Base-by-base conservation (phyloP, 345 rosid genomes). In the Lepidium didymum region DNA sequence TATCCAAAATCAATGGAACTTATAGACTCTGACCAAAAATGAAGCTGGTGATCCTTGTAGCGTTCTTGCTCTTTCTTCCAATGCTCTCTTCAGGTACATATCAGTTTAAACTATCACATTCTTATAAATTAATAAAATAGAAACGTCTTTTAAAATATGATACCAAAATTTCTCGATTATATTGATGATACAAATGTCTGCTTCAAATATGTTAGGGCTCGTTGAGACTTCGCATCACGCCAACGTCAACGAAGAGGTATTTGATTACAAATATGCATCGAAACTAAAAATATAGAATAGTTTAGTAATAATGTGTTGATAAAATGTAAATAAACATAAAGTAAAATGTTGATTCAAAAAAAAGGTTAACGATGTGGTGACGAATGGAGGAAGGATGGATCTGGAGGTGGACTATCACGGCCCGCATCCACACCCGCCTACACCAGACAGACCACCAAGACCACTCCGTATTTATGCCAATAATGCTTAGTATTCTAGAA, bases 1-100 rank as follows among this genome's bases (percentile, higher is more conserved):
- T 64, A 43, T 36, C 31, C 1, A 43, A 36, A 45, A 12, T 6
- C 13, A 14, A 13, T 52, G 18, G 54, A 35, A 14, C 2, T 11
- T 15, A 45, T 3, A 27, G 9, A 63, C 46, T 16, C 46, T 14
- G 46, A 38, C 3, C 19, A 8, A 38, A 61, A 11, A 73, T 73
- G 77, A 72, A 72, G 66, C 19, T 72, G 18, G 45, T 56, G 29
- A 46, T 72, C 31, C 4, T 72, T 4, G 11, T 57, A 56, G 56
- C 71, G 2, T 64, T 64, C 53, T 56, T 72, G 66, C 60, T 72
- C 52, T 35, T 64, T 19, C 66, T 72, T 59, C 27, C 70, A 37
- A 35, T 64, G 45, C 56, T 64, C 14, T 40, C 70, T 47, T 72
- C 76, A 45, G 64, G 70, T 72, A 70, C 44, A 51, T 14, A 62